Evolutionary conservation across 768 basidiomycete genomes (phyloP).

Genomic region (Pleurotus pulmonarius): DNA sequence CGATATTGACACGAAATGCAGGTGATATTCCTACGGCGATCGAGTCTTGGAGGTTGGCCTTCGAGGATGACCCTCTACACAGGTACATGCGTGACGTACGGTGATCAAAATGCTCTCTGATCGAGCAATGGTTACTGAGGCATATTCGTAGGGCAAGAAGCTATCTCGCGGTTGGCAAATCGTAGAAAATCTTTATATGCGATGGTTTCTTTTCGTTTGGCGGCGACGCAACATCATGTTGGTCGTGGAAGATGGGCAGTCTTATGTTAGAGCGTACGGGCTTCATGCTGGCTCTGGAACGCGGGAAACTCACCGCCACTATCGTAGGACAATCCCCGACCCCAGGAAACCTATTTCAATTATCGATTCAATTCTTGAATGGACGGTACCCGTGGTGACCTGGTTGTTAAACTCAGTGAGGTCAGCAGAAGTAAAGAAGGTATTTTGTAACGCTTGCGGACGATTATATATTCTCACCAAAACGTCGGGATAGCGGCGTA

Average conservation of each 20-base stretch:
- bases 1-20: no score
- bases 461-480: not conserved
- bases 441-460: not conserved
- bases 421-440: not conserved
- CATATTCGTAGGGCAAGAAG: no score
- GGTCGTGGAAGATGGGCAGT: not conserved
- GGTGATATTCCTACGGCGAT: no score
- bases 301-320: no score
- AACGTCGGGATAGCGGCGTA: conserved; percentile 12
- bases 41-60: no score
- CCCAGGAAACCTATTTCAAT: not conserved
- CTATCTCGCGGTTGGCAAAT: no score
- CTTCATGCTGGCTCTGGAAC: not conserved
- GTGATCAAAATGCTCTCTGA: no score
- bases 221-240: not conserved
- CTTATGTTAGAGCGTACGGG: not conserved
- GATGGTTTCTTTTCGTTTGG: not conserved
- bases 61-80: no score
- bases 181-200: no score
- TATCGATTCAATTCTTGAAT: not conserved
- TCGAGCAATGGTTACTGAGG: no score
- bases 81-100: no score
- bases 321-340: not conserved
- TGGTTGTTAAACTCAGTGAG: not conserved
- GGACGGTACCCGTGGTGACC: not conserved